phyloP scores from a whole-genome alignment of 192 early-diverging fungal species.

The Borealophlyctis nickersoniae region DNA sequence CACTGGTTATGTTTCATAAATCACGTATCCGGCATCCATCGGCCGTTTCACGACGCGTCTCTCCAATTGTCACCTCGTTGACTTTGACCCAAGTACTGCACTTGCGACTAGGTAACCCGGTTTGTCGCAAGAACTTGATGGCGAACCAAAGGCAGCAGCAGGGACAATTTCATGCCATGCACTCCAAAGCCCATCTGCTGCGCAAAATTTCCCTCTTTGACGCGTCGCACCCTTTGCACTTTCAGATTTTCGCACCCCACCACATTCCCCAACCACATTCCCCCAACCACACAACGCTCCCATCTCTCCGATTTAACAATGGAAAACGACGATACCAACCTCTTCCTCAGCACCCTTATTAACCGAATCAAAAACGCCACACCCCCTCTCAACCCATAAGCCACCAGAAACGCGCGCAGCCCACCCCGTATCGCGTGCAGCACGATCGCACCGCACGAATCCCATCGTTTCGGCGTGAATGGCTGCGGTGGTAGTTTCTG shows the following conservation, averaged over 20 bases:
- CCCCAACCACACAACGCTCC: no score
- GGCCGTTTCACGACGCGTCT: neutral
- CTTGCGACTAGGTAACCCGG: no score
- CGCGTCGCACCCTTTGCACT: no score
- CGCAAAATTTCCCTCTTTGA: no score
- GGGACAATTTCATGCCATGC: neutral
- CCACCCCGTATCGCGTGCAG: slow-evolving; percentile 52
- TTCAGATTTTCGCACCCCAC: no score
- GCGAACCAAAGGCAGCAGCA: neutral
- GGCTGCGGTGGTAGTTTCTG: no score
- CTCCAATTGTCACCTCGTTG: neutral
- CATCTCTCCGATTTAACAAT: no score
- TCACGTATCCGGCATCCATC: no score
- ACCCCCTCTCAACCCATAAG: slow-evolving; percentile 52
- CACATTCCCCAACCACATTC: no score
- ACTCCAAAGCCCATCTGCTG: no score
- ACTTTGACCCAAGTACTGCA: neutral
- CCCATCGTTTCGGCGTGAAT: slow-evolving; percentile 25
- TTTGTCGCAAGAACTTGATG: neutral
- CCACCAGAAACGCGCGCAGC: slow-evolving; percentile 47
- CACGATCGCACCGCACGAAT: slow-evolving; percentile 27
- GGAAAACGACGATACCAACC: slow-evolving; percentile 25
- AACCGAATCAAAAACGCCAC: slow-evolving; percentile 53
- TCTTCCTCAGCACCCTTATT: slow-evolving; percentile 38
- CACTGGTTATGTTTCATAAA: neutral